Percentiles rank a stretch among this genome's conserved stretches.
Evolutionary conservation across 495 filamentous ascomycete genomes (phyloP).

Genomic region (Neurospora cerealis): DNA sequence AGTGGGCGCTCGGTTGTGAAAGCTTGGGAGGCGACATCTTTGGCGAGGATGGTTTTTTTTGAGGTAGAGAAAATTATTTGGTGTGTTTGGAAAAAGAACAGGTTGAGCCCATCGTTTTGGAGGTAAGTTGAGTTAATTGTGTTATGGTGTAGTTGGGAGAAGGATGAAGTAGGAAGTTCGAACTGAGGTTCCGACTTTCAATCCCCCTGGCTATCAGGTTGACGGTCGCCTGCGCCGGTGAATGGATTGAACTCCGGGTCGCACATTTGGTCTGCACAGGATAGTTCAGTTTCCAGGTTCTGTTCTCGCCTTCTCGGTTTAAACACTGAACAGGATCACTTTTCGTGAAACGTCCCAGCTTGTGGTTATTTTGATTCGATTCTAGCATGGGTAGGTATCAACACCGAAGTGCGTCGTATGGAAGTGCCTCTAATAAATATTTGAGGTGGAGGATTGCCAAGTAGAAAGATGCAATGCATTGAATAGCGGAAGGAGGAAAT

Average conservation of each 20-base stretch:
- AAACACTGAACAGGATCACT: not conserved
- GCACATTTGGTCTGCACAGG: not conserved
- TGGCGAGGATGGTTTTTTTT: not conserved
- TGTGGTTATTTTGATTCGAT: not conserved
- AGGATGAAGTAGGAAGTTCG: not conserved
- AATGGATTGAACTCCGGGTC: not conserved
- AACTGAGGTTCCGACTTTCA: not conserved
- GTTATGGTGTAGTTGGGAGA: not conserved
- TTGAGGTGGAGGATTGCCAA: not conserved
- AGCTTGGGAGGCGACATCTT: not conserved
- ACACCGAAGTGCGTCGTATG: not conserved
- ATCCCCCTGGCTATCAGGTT: not conserved
- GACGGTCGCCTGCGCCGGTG: not conserved
- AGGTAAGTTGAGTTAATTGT: not conserved
- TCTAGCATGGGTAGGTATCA: not conserved
- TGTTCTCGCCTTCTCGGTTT: not conserved
- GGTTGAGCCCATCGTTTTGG: not conserved
- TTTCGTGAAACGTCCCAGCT: not conserved
- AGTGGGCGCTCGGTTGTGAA: not conserved
- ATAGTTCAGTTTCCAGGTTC: not conserved
- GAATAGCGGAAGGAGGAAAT: not conserved
- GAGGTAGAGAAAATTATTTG: not conserved
- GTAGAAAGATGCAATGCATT: not conserved
- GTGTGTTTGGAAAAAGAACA: not conserved
- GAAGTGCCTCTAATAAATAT: not conserved